phyloP scores from a whole-genome alignment of 2,329 filamentous ascomycete species.

The Myrmaecium sp. region DNA sequence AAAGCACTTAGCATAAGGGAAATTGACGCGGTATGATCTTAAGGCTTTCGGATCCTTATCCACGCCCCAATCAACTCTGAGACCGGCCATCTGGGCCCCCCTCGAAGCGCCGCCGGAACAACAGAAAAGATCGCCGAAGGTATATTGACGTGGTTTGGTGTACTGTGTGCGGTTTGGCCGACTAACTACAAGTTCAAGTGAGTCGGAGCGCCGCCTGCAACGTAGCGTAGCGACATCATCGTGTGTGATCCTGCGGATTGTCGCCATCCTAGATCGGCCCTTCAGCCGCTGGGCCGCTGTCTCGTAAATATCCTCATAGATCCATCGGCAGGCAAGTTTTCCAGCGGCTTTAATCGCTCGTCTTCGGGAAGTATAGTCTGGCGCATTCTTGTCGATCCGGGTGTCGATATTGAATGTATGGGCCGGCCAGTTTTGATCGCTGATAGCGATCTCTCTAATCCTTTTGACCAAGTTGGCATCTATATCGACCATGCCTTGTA shows the following conservation, averaged over 20 bases:
- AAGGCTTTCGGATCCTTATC: constrained; percentile 44
- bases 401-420: no score
- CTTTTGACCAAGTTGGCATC: no score
- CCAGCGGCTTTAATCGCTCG: no score
- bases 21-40: constrained; percentile 42
- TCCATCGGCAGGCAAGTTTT: not conserved
- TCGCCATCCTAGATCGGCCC: not conserved
- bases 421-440: no score
- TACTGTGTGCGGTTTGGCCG: not conserved
- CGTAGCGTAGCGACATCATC: no score
- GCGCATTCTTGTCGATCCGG: no score
- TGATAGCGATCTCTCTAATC: no score
- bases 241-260: not conserved
- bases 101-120: constrained; percentile 55
- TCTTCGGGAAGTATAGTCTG: no score
- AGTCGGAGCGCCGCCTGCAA: no score
- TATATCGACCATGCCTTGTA: no score
- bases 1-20: constrained; percentile 19
- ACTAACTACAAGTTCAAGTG: constrained; percentile 1
- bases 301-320: not conserved
- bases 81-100: constrained; percentile 42
- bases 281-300: not conserved
- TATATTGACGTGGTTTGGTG: constrained; percentile 29
- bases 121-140: constrained; percentile 54
- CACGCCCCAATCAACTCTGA: constrained; percentile 43